phyloP scores from a whole-genome alignment of 768 basidiomycete genomes.

The Suillus ampliporus region DNA sequence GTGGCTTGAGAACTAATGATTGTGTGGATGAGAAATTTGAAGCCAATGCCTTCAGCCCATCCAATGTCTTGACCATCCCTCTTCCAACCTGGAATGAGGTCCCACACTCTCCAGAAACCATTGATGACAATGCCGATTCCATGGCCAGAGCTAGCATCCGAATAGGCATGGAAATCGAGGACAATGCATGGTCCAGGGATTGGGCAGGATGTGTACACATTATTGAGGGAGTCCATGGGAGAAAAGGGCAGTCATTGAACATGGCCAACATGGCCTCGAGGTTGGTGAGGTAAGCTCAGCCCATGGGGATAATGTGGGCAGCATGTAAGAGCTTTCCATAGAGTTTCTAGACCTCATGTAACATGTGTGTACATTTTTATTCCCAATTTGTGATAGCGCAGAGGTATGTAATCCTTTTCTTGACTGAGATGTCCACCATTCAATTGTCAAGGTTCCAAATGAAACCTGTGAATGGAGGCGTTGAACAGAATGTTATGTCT shows the following conservation, averaged over 20 bases:
- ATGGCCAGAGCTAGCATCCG: constrained; percentile 45
- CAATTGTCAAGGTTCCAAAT: constrained; percentile 33
- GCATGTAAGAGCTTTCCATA: constrained; percentile 49
- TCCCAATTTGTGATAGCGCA: too few relatives aligned
- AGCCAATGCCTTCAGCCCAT: constrained; percentile 54
- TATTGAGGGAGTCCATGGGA: constrained; percentile 27
- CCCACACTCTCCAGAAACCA: constrained; percentile 33
- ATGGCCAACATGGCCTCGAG: constrained; percentile 30
- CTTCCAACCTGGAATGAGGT: constrained; percentile 38
- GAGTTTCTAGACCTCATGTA: constrained; percentile 37
- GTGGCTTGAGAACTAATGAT: constrained; percentile 12
- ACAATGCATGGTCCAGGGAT: constrained; percentile 36
- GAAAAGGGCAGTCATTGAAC: constrained; percentile 28
- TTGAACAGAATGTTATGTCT: constrained; percentile 27
- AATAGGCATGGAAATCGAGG: constrained; percentile 42
- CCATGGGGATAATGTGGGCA: constrained; percentile 35
- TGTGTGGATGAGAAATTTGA: constrained; percentile 42
- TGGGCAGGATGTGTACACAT: constrained; percentile 1
- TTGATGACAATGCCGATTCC: constrained; percentile 39
- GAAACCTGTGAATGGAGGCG: constrained; percentile 37
- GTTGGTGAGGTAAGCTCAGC: constrained; percentile 45
- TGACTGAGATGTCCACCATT: constrained; percentile 12
- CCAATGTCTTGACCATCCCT: constrained; percentile 42
- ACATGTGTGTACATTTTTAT: too few relatives aligned
- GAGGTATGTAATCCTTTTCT: constrained; percentile 34